Evolutionary conservation across 345 rosid genomes (phyloP), one percentile per base, ranked within the genome.

Genomic region (Eucalyptus regnans): DNA sequence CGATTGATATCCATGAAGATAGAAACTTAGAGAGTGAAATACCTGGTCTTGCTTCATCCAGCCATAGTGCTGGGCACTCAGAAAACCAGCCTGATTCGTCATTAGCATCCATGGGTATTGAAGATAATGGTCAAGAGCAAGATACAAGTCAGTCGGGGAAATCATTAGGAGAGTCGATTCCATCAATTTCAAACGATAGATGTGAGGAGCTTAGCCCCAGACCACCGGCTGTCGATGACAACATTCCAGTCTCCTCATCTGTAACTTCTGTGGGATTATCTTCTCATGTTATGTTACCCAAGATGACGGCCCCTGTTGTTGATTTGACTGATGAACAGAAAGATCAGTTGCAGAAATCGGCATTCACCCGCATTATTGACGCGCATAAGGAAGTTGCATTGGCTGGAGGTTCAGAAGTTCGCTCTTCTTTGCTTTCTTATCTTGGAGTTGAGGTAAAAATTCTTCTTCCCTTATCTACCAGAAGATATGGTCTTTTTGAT

Each of bases 221-320:
- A 95, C 91, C 93, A 86, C 90, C 91, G 64, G 92, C 87, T 83
- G 88, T 87, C 8, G 96, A 93, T 94, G 90, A 93, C 86, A 93
- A 68, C 86, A 91, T 92, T 89, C 79, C 94, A 89, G 91, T 94
- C 80, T 93, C 95, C 88, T 96, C 98, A 87, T 93, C 95, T 31
- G 95, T 93, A 56, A 93, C 94, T 86, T 94, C 98, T 89, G 88
- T 90, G 88, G 92, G 92, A 91, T 92, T 93, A 79, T 87, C 95
- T 88, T 86, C 91, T 90, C 91, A 90, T 66, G 88, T 94, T 93
- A 88, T 92, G 87, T 94, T 96, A 90, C 99, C 99, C 90, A 95
- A 95, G 94, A 94, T 97, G 95, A 93, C 95, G 46, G 99, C 99
- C 88, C 98, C 99, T 91, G 96, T 97, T 92, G 93, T 97, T 46